Evolutionary conservation across 306 rosid species (phyloP), one percentile per base, ranked within the genome.

Genomic region (Acacia melanoxylon): DNA sequence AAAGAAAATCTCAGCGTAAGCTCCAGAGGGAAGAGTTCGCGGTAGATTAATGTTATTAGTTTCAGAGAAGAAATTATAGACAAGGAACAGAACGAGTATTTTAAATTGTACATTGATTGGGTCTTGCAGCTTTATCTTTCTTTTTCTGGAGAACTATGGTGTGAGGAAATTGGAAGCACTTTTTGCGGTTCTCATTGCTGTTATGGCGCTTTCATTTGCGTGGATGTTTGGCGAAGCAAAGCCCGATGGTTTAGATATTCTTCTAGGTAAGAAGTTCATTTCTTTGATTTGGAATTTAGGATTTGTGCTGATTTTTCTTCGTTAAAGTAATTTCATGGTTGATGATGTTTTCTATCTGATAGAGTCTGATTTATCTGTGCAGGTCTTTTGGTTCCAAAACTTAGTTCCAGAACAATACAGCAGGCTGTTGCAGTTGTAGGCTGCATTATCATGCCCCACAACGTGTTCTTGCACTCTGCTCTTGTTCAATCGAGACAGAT

Each of bases 351-450:
- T 78, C 54, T 67, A 78, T 79, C 74, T 89, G 48, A 85, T 80
- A 54, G 41, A 41, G 48, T 79, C 44, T 76, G 20, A 9, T 82
- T 80, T 44, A 6, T 77, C 68, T 59, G 61, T 46, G 61, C 79
- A 95, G 99, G 99, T 31, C 73, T 95, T 86, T 83, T 95, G 86
- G 54, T 95, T 91, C 99, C 99, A 16, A 95, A 91, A 75, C 89
- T 93, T 45, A 91, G 93, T 85, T 95, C 98, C 78, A 86, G 42
- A 87, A 95, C 99, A 44, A 89, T 95, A 83, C 89, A 83, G 70
- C 96, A 93, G 78, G 99, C 99, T 77, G 99, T 95, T 82, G 99
- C 93, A 52, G 94, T 95, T 74, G 99, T 95, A 65, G 99, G 99
- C 44, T 93, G 99, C 86, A 86, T 95, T 74, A 93, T 95, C 68